Evolutionary conservation across 129 eudicot genomes (phyloP), one percentile per base, ranked within the genome.

Genomic region (Glebionis coronaria): DNA sequence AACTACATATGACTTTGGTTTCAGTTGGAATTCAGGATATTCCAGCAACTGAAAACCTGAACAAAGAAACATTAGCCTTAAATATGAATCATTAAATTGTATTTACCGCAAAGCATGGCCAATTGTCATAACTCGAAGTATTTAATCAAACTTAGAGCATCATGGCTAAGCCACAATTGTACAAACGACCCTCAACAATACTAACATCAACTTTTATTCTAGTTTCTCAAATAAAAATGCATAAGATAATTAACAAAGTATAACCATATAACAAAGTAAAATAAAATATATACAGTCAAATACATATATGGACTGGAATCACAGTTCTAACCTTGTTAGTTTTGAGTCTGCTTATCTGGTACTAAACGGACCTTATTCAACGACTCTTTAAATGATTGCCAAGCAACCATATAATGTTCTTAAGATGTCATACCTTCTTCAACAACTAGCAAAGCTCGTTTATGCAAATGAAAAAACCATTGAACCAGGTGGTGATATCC

Each of bases 361-460:
- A 84, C 87, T 63, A 87, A 87, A 12, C 86, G 90, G 67, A 87
- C 88, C 79, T 91, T 85, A 71, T 83, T 80, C 80, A 87, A 81
- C 7, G 97, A 84, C 82, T 90, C 95, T 68, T 82, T 80, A 28
- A 90, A 90, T 4, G 90, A 81, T 85, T 87, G 97, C 95, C 92
- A 82, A 67, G 95, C 97, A 76, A 73, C 88, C 83, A 71, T 84
- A 62, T 79, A 86, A 56, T 77, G 97, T 73, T 82, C 97, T 66
- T 81, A 78, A 61, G 95, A 91, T 3, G 73, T 60, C 84, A 87
- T 83, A 58, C 95, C 97, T 78, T 85, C 90, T 44, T 84, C 87
- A 31, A 91, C 90, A 5, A 87, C 86, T 72, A 83, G 97, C 74
- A 87, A 76, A n/a, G 95, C 97, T 23, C 86, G 87, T 77, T 81